Evolutionary conservation across 176 grass and related monocot species (phyloP).

Genomic region (Phoenix roebelenii): DNA sequence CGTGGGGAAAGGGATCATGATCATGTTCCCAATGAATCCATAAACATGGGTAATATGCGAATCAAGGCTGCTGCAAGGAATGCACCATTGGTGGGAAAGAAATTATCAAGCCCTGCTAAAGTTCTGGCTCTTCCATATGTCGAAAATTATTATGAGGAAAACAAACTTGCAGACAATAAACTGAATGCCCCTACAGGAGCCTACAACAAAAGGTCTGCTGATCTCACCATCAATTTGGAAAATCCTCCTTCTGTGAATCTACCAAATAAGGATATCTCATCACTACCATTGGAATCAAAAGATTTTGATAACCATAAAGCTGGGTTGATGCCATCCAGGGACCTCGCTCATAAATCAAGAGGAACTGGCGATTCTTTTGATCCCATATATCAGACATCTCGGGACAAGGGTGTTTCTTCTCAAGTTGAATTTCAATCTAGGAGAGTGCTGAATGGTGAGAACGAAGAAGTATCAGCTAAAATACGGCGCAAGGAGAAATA

Average conservation of each 20-base stretch:
- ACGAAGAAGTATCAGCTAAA: constrained; percentile 38
- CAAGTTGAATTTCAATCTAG: constrained; percentile 64
- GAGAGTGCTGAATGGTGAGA: constrained; percentile 38
- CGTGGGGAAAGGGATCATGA: constrained; percentile 32
- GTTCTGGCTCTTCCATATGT: constrained; percentile 19
- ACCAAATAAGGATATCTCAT: constrained; percentile 42
- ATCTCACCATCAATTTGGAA: constrained; percentile 31
- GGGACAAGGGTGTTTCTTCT: constrained; percentile 46
- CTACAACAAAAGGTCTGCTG: constrained; percentile 45
- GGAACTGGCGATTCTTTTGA: constrained; percentile 36
- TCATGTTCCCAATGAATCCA: constrained; percentile 35
- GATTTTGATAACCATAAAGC: constrained; percentile 59
- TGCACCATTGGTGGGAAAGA: constrained; percentile 26
- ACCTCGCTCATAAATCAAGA: constrained; percentile 37
- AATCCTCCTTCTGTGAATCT: constrained; percentile 29
- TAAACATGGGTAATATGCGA: constrained; percentile 24
- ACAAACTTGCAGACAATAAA: constrained; percentile 45
- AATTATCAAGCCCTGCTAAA: constrained; percentile 22
- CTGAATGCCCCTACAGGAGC: constrained; percentile 19
- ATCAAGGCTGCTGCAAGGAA: constrained; percentile 42
- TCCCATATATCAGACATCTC: constrained; percentile 38
- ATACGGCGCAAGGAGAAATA: constrained; percentile 46
- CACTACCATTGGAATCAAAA: constrained; percentile 45
- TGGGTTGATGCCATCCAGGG: constrained; percentile 14
- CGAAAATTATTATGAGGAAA: constrained; percentile 35